phyloP scores from a whole-genome alignment of 805 yeast species.

The Yarrowia sp. region DNA sequence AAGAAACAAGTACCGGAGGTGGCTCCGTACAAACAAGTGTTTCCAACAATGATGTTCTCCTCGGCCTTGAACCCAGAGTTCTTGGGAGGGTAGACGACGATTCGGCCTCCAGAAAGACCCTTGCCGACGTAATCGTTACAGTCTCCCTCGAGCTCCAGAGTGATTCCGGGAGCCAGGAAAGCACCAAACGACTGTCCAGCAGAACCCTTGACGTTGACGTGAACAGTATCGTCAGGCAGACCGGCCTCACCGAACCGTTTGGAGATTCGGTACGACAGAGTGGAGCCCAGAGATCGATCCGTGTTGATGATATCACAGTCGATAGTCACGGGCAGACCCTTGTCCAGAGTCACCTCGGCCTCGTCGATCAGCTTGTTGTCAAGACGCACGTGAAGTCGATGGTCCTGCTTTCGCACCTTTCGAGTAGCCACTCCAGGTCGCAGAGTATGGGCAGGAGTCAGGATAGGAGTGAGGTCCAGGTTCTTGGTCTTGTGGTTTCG shows the following conservation, averaged over 20 bases:
- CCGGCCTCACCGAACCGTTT: constrained; percentile 91
- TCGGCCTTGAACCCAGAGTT: constrained; percentile 84
- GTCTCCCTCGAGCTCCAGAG: constrained; percentile 94
- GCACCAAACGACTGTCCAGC: constrained; percentile 99
- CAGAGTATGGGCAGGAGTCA: constrained; percentile 94
- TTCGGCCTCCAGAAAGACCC: constrained; percentile 93
- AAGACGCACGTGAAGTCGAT: constrained; percentile 83
- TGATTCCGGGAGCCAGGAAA: constrained; percentile 91
- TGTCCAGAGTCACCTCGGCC: constrained; percentile 89
- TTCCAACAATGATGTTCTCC: constrained; percentile 94
- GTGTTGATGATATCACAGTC: constrained; percentile 93
- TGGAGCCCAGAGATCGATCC: constrained; percentile 94
- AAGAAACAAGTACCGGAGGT: constrained; percentile 92
- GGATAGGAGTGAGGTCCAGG: constrained; percentile 86
- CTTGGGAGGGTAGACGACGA: constrained; percentile 88
- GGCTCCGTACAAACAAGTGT: constrained; percentile 97
- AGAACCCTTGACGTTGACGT: constrained; percentile 84
- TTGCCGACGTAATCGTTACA: constrained; percentile 98
- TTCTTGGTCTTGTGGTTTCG: constrained; percentile 87
- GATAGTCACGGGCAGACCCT: constrained; percentile 93
- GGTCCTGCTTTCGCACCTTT: constrained; percentile 91
- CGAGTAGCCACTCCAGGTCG: constrained; percentile 96
- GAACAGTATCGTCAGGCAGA: constrained; percentile 93
- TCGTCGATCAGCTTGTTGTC: constrained; percentile 96
- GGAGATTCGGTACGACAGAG: constrained; percentile 89